These are phyloP conservation scores for Glarea lozoyensis DNA, from an alignment of 495 filamentous ascomycete species.

Conservation along the genomic window DNA sequence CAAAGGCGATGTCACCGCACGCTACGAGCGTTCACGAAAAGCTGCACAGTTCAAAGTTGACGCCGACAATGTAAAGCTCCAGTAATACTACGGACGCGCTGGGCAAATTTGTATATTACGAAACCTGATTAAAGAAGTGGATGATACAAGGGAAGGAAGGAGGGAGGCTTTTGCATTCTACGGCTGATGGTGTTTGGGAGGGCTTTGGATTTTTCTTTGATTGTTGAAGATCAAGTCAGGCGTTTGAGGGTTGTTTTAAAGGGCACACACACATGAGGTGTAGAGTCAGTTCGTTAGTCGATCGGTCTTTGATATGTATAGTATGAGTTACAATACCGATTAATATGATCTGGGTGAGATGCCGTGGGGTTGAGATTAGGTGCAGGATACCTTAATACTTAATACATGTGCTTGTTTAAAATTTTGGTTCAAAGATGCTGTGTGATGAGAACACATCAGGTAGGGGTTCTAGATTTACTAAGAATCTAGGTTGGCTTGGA, in stretches of 20 bases:
- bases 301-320: background rate
- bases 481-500: too few relatives aligned
- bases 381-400: conserved; percentile 10
- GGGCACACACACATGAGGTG: background rate
- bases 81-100: background rate
- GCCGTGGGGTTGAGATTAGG: conserved; percentile 1
- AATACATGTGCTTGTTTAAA: too few relatives aligned
- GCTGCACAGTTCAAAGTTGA: conserved; percentile 26
- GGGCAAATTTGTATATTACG: conserved; percentile 8
- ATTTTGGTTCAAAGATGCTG: too few relatives aligned
- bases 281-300: background rate
- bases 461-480: too few relatives aligned
- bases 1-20: conserved; percentile 36
- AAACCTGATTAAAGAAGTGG: too few relatives aligned
- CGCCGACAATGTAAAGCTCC: conserved; percentile 13
- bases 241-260: conserved; percentile 3
- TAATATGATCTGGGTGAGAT: background rate
- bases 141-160: background rate
- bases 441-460: too few relatives aligned
- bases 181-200: conserved; percentile 3
- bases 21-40: conserved; percentile 17
- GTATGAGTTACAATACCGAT: background rate
- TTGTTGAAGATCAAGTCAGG: too few relatives aligned
- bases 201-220: too few relatives aligned
- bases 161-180: conserved; percentile 6